These are phyloP conservation scores for Fagus sylvatica DNA, from an alignment of 306 rosid species.

Conservation along the genomic window DNA sequence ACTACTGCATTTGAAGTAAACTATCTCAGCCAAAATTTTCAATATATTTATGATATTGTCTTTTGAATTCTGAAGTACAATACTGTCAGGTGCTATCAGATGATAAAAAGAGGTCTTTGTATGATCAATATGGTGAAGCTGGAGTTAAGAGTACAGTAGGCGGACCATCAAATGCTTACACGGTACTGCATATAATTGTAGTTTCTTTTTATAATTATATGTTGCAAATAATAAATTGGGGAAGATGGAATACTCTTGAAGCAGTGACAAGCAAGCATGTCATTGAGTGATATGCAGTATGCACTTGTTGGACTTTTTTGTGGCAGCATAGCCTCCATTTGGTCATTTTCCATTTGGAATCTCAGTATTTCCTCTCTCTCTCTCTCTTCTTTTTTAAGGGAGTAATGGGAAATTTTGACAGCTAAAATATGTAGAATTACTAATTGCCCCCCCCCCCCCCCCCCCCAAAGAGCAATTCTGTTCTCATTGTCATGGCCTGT, in stretches of 20 bases:
- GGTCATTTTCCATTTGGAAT: neutral
- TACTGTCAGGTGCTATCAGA: conserved; percentile 97
- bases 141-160: conserved; percentile 90
- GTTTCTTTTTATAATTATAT: conserved; percentile 10
- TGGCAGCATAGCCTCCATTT: neutral
- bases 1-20: conserved; percentile 5
- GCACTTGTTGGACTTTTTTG: neutral
- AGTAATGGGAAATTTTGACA: neutral
- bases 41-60: conserved; percentile 41
- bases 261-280: conserved; percentile 12
- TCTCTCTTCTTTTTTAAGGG: neutral
- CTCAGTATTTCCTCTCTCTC: neutral
- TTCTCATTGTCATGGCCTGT: neutral
- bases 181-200: conserved; percentile 53
- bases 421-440: neutral
- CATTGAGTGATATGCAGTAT: neutral
- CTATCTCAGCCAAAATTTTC: conserved; percentile 8
- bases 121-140: conserved; percentile 97
- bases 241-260: conserved; percentile 8
- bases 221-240: conserved; percentile 1
- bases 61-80: conserved; percentile 68
- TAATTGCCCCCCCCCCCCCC: neutral
- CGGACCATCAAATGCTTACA: conserved; percentile 78
- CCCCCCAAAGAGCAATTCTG: neutral
- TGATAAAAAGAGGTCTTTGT: conserved; percentile 91